Conservation (phyloP, 2,329 filamentous ascomycete species). For the Lizonia empirigonia region DNA sequence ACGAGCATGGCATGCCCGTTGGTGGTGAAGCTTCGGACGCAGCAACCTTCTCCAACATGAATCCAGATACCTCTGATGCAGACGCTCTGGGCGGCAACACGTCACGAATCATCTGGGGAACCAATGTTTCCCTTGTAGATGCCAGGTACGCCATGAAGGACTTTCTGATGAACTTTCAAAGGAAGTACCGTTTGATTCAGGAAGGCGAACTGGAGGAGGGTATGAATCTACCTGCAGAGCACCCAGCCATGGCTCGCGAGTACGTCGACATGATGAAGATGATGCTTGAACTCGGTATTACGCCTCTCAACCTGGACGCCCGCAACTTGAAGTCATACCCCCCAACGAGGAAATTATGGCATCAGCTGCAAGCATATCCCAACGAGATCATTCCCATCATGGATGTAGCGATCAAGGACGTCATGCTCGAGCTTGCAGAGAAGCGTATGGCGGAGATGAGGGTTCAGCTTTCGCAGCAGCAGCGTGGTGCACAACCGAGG, state of each 20-base stretch:
- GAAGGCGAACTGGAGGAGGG: constrained; percentile 78
- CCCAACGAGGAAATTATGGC: constrained; percentile 89
- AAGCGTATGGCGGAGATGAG: constrained; percentile 76
- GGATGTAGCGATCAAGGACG: constrained; percentile 92
- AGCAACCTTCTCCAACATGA: constrained; percentile 68
- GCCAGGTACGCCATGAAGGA: constrained; percentile 87
- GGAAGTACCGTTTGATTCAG: constrained; percentile 90
- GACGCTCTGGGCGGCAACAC: constrained; percentile 82
- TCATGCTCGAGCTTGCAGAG: constrained; percentile 87
- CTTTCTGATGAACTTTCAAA: constrained; percentile 88
- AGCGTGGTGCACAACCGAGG: constrained; percentile 53
- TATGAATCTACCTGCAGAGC: constrained; percentile 68
- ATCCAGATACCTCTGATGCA: constrained; percentile 90
- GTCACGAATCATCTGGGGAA: constrained; percentile 91
- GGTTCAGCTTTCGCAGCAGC: constrained; percentile 60
- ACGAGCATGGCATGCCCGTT: constrained; percentile 66
- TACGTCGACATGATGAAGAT: constrained; percentile 86
- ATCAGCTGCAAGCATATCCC: constrained; percentile 91
- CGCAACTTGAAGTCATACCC: constrained; percentile 92
- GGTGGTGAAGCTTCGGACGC: constrained; percentile 62
- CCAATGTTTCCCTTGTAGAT: constrained; percentile 91
- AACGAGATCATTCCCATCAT: constrained; percentile 96
- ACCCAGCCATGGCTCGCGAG: constrained; percentile 76
- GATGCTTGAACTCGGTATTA: constrained; percentile 86
- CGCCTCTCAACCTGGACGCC: constrained; percentile 84